Conservation (phyloP, 2,329 filamentous ascomycete genomes). For the Parafenestella ontariensis region DNA sequence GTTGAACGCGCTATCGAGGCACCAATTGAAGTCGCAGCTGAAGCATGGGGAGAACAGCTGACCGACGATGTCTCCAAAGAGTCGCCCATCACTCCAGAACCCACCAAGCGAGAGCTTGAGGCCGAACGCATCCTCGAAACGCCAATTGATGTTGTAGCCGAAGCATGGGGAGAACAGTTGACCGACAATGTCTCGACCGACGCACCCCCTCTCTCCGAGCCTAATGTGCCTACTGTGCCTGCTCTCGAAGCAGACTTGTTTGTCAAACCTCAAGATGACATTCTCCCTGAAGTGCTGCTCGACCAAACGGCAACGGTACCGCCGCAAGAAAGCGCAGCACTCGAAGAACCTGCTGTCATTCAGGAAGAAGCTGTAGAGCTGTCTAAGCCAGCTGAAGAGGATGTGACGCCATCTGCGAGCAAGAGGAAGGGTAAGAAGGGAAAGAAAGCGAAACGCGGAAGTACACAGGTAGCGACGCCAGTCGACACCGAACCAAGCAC, state of each 20-base stretch:
- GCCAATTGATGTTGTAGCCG: constrained; percentile 2
- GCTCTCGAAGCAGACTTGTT: background rate
- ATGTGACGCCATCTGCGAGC: constrained; percentile 5
- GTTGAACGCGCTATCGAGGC: background rate
- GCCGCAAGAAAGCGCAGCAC: background rate
- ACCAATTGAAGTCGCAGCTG: background rate
- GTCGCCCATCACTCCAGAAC: background rate
- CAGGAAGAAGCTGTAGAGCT: background rate
- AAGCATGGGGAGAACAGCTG: background rate
- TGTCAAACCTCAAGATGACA: background rate
- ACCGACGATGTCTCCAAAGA: background rate
- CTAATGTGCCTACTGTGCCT: background rate
- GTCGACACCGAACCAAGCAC: constrained; percentile 9
- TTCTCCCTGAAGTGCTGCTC: background rate
- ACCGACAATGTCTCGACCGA: background rate
- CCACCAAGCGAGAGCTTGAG: background rate
- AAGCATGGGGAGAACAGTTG: constrained; percentile 12
- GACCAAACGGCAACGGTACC: background rate
- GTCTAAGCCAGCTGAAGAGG: constrained; percentile 5
- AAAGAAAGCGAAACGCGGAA: constrained; percentile 35
- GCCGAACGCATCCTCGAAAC: background rate
- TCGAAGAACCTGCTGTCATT: background rate
- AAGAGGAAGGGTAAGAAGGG: constrained; percentile 40
- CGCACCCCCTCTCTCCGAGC: background rate
- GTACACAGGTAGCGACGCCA: constrained; percentile 14